Conservation (phyloP, 2,329 filamentous ascomycete genomes). For the Gnomoniopsis smithogilvyi region DNA sequence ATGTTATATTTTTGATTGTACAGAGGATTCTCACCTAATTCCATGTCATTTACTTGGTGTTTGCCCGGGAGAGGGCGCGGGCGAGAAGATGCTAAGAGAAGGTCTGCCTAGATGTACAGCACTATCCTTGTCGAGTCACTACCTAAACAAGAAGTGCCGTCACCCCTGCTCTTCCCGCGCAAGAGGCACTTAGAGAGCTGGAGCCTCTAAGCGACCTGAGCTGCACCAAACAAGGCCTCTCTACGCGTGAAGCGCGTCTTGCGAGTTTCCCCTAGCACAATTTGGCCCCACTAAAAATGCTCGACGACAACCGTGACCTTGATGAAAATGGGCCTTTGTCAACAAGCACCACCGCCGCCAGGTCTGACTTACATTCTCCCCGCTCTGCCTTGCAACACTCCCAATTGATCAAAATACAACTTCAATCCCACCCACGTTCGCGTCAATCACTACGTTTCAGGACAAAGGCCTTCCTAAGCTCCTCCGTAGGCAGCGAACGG, state of each 20-base stretch:
- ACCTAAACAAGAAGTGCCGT: no score
- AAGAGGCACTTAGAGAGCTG: neutral
- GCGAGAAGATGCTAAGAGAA: no score
- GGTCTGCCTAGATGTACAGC: no score
- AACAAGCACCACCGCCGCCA: neutral
- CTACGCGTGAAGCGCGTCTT: slow-evolving; percentile 10
- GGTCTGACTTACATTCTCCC: neutral
- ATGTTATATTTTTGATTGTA: no score
- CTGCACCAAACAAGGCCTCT: neutral
- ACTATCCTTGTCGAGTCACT: neutral
- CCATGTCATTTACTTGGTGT: no score
- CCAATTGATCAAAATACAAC: neutral
- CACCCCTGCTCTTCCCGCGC: no score
- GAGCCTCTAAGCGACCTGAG: neutral
- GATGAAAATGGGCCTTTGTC: neutral
- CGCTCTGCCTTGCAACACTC: neutral
- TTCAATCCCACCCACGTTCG: no score
- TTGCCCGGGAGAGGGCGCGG: no score
- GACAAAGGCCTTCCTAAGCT: no score
- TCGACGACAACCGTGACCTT: slow-evolving; percentile 5
- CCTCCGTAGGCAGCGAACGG: no score
- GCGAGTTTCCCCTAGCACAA: neutral
- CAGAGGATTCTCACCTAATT: no score
- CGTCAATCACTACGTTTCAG: neutral
- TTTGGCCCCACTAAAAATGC: neutral